These are phyloP conservation scores for Phoenix roebelenii DNA, from an alignment of 176 grass and related monocot genomes.

Conservation along the genomic window DNA sequence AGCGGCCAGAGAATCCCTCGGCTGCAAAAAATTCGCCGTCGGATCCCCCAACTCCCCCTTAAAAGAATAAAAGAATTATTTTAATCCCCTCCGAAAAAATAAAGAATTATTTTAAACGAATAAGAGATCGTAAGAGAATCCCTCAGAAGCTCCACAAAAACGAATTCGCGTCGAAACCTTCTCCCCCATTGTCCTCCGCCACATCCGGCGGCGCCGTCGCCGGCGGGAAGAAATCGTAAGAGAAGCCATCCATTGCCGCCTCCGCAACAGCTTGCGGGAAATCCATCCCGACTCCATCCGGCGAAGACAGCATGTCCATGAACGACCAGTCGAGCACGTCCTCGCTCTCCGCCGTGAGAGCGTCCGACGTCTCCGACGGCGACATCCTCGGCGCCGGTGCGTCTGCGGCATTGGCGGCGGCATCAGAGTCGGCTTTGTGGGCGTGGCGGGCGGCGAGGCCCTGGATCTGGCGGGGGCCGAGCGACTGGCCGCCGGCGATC, in stretches of 20 bases:
- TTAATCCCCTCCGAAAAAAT: too few species aligned
- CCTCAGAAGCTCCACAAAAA: background rate
- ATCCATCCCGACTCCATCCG: background rate
- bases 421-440: too few species aligned
- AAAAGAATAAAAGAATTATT: too few species aligned
- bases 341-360: background rate
- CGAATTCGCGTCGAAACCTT: background rate
- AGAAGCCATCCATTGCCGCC: background rate
- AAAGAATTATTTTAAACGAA: too few species aligned
- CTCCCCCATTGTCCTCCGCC: background rate
- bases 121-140: too few species aligned
- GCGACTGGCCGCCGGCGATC: background rate
- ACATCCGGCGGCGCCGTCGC: background rate
- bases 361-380: background rate
- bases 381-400: background rate
- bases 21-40: too few species aligned
- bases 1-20: too few species aligned
- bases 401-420: background rate
- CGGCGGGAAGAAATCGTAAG: background rate
- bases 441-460: background rate
- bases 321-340: slow-evolving; percentile 3
- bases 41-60: too few species aligned
- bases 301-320: background rate
- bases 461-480: background rate
- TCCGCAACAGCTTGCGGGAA: background rate